Base-by-base conservation (phyloP, 768 basidiomycete species). In the Fistulinella prunicolor region DNA sequence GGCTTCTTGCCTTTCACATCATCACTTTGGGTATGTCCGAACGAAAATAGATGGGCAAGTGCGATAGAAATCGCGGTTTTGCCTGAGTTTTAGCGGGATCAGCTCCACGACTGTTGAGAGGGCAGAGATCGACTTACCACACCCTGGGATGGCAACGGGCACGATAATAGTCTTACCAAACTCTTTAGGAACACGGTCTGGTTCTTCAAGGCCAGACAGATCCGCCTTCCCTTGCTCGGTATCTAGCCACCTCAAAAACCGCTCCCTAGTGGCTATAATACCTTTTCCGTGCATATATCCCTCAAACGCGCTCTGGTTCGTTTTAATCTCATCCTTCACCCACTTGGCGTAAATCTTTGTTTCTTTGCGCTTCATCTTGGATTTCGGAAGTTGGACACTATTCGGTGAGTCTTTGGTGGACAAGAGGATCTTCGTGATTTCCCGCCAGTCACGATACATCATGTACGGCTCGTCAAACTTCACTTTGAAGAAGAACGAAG, bases 391-490 rank as follows among this genome's bases (percentile, higher is more conserved):
- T 35, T 68, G 68, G 6, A 61, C 65, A 1, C 68, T 60, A 14
- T 50, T 66, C 43, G 57, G 59, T 32, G 61, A 54, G 43, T 55
- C 59, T 35, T 73, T 68, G 37, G 69, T 54, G 7, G 70, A 59
- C 9, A 94, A 73, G n/a, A 95, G 73, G 10, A 65, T 68, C 64
- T 90, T 89, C 6, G 96, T 97, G 44, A 94, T 76, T 68, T 98
- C 95, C 46, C 95, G 79, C 93, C 94, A 98, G 63, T 94, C 90
- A 46, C 96, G 86, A 70, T 96, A 98, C 83, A 95, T 94, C 79
- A 97, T 84, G 65, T 99, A 99, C 3, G 95, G 95, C 62, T 98
- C 92, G 67, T 98, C 94, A 67, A 97, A 98, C 65, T 99, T 99
- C 72, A 98, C 78, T 64, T 99, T 99, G 83, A 96, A 98, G 78